A percentile compares a stretch with the other conserved stretches of the same genome.
Evolutionary conservation across 1,139 yeast genomes (phyloP).

Genomic region (Diutina ranongensis): DNA sequence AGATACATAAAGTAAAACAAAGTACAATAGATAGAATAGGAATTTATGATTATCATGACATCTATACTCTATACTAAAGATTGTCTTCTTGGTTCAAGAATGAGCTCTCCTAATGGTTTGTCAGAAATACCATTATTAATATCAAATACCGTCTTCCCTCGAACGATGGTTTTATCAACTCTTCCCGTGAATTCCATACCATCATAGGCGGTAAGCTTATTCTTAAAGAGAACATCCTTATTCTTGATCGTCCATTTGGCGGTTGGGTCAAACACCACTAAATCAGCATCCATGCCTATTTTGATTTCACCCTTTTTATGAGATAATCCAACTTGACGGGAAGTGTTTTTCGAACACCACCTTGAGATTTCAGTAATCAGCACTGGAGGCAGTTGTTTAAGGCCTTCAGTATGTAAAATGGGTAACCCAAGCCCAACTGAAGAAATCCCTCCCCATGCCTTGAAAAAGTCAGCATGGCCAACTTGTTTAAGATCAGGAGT

Average conservation of each 20-base stretch:
- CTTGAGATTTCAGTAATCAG: conserved; percentile 49
- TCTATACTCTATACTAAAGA: background rate
- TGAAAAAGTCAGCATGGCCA: conserved; percentile 75
- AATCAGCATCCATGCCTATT: conserved; percentile 79
- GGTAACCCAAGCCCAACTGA: conserved; percentile 89
- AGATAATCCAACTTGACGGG: conserved; percentile 70
- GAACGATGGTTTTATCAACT: conserved; percentile 64
- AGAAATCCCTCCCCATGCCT: conserved; percentile 97
- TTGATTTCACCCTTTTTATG: conserved; percentile 62
- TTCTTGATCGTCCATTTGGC: conserved; percentile 45
- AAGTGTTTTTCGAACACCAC: conserved; percentile 80
- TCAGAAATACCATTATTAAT: conserved; percentile 39
- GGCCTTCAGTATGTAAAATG: conserved; percentile 65
- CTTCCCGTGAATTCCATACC: conserved; percentile 60
- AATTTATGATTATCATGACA: background rate
- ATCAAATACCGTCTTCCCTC: conserved; percentile 62
- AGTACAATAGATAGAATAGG: background rate
- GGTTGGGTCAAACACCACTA: conserved; percentile 65
- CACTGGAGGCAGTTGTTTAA: conserved; percentile 40
- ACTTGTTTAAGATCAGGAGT: conserved; percentile 81
- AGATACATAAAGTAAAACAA: background rate
- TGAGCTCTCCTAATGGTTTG: conserved; percentile 43
- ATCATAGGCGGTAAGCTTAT: conserved; percentile 78
- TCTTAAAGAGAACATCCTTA: conserved; percentile 57
- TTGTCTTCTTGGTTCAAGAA: conserved; percentile 41